Base-by-base conservation (phyloP, 192 early-diverging fungal species). In the Phlyctochytrium planicorne region DNA sequence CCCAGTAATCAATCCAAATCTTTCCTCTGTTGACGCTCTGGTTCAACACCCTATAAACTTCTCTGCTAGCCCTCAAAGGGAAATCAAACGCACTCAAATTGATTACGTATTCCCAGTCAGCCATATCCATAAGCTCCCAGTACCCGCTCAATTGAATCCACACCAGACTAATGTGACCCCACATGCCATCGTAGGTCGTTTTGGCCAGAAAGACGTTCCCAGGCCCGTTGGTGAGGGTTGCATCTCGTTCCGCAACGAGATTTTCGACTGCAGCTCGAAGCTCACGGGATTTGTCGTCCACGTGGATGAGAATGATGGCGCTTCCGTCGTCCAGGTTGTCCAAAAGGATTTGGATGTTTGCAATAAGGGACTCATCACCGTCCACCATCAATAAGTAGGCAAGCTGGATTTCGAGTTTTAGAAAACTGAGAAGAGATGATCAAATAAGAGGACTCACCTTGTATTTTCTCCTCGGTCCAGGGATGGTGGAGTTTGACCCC, bases 51-150 rank as follows among this genome's bases (percentile, higher is more conserved):
- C 55, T 24, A 47, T 78, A 67, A 3, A 84, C 78, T 24, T 76
- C 72, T 16, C 53, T 23, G 25, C 59, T 77, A 20, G 52, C 66
- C 36, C 69, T 59, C 30, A 84, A 59, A 4, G 82, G 82, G 52
- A 60, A 84, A 52, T 84, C 82, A 53, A 67, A 69, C 33, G 70
- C 72, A 32, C 59, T 65, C 4, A 84, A 40, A 64, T 80, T 84
- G 32, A 84, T 75, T 1, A 80, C 66, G 75, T 71, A 79, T 27
- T 84, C 82, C 82, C 82, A 84, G 40, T 84, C 78, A 2, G 82
- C 82, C 52, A 84, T 30, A 53, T 84, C 82, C 67, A 78, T 34
- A 20, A 84, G 68, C 65, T 78, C 78, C 52, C 52, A 84, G 52
- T 74, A 80, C 33, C 82, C 82, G 34, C 52, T 61, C 47, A 84